Evolutionary conservation across 1,284 basidiomycete genomes (phyloP).

Genomic region (Flammula alnicola): DNA sequence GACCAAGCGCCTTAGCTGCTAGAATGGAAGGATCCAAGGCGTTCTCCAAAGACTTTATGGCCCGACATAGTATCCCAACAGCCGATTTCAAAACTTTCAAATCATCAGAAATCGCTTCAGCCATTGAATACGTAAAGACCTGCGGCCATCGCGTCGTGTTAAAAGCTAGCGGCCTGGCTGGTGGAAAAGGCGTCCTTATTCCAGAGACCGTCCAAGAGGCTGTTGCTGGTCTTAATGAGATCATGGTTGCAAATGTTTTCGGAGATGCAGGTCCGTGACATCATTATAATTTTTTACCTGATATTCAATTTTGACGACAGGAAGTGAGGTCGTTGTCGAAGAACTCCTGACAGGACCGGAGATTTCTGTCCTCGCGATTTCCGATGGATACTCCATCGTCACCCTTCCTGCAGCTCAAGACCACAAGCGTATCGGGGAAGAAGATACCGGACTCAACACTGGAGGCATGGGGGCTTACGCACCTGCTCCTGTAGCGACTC

Average conservation of each 20-base stretch:
- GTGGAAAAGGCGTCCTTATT: conserved; percentile 95
- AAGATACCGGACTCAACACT: conserved; percentile 93
- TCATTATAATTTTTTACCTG: not conserved
- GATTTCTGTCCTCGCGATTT: conserved; percentile 93
- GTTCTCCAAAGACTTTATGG: conserved; percentile 98
- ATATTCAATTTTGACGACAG: conserved; percentile 43
- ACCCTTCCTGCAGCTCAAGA: conserved; percentile 96
- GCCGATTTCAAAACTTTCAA: conserved; percentile 85
- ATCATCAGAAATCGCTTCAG: conserved; percentile 73
- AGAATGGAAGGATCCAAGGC: conserved; percentile 98
- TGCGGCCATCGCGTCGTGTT: conserved; percentile 85
- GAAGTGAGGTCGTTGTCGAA: conserved; percentile 89
- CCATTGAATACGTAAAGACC: conserved; percentile 76
- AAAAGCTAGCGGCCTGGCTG: conserved; percentile 95
- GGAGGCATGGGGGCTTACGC: conserved; percentile 99
- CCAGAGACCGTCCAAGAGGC: conserved; percentile 86
- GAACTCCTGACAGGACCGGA: conserved; percentile 92
- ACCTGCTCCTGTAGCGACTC: conserved; percentile 89
- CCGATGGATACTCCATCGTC: conserved; percentile 93
- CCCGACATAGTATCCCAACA: conserved; percentile 91
- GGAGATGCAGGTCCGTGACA: conserved; percentile 76
- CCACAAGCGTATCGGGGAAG: conserved; percentile 98
- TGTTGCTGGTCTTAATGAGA: conserved; percentile 78
- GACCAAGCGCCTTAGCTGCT: conserved; percentile 88
- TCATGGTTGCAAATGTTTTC: conserved; percentile 89